Base-by-base conservation (phyloP, 2,329 filamentous ascomycete genomes). In the Emericellopsis atlantica region DNA sequence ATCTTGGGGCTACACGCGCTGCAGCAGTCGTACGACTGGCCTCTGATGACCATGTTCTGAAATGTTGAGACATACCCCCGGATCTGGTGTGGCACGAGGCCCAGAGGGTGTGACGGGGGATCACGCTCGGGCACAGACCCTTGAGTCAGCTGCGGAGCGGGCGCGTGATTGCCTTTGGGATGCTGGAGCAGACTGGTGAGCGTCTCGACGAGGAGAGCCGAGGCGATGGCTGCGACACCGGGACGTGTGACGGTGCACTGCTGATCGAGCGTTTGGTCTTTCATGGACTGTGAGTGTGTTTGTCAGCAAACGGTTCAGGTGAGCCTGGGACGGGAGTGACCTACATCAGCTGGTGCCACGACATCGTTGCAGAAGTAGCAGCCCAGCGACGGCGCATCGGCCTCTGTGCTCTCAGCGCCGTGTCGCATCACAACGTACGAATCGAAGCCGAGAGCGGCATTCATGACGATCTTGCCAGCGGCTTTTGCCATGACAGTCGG, bases 331-430 rank as follows among this genome's bases (percentile, higher is more conserved):
- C 24, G 2, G n/a, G 4, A 12, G 12, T 34, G 31, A 72, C 82
- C 77, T 66, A 94, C 89, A 65, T 96, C 87, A 46, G 82, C 82
- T 18, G 92, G 92, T 6, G 90, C 86, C 39, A 96, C 90, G 22
- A 98, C 90, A 57, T 98, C 92, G 53, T 94, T 96, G 64, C 92
- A 98, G 61, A 96, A 98, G 59, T 98, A 98, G 62, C 92, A 98
- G 9, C 92, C 92, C 22, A 96, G 69, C 22, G 85, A 78, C 40
- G 77, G 67, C 41, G 76, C 68, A n/a, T 64, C 70, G 10, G 74
- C 67, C 39, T 69, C 65, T 34, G 62, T 58, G 4, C 69, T 67
- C 49, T 77, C 74, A 6, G 86, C 70, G 2, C 92, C 92, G 59
- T 98, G 92, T 43, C 92, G 78, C 92, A 98, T 96, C 31, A 95